phyloP scores from a whole-genome alignment of 2,329 filamentous ascomycete species.

The Shiraia bambusicola region DNA sequence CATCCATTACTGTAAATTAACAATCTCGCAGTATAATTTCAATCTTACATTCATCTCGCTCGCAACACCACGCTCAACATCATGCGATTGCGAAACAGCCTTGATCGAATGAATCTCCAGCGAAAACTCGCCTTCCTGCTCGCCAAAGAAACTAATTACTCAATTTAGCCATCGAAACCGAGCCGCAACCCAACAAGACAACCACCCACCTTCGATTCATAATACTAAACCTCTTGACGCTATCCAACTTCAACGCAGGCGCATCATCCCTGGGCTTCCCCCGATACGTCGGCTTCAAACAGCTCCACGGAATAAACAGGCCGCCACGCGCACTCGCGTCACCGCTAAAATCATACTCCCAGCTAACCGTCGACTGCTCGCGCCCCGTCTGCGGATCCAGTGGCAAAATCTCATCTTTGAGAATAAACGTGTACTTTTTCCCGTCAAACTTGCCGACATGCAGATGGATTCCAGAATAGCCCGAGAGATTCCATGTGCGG shows the following conservation, averaged over 20 bases:
- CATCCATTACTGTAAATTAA: not conserved
- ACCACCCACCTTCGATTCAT: constrained; percentile 74
- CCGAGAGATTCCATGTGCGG: constrained; percentile 63
- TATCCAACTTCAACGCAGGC: constrained; percentile 58
- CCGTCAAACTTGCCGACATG: constrained; percentile 57
- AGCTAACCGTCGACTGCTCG: constrained; percentile 71
- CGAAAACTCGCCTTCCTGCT: constrained; percentile 69
- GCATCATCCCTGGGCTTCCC: constrained; percentile 66
- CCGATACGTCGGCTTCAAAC: constrained; percentile 71
- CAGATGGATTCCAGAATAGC: constrained; percentile 63
- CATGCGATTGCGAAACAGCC: constrained; percentile 40
- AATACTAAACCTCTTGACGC: constrained; percentile 68
- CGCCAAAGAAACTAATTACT: constrained; percentile 77
- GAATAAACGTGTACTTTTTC: constrained; percentile 70
- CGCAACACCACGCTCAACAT: constrained; percentile 29
- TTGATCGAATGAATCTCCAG: constrained; percentile 59
- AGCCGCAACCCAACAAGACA: not conserved
- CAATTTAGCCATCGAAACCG: no score
- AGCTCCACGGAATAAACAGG: constrained; percentile 63
- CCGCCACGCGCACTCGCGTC: constrained; percentile 14
- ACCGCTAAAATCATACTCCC: constrained; percentile 60
- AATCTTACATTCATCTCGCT: constrained; percentile 10
- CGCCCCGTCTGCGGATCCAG: constrained; percentile 61
- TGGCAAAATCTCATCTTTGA: constrained; percentile 69
- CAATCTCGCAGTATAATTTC: not conserved